These are phyloP conservation scores for Andrographis paniculata DNA, from an alignment of 305 asterid species.

Conservation along the genomic window DNA sequence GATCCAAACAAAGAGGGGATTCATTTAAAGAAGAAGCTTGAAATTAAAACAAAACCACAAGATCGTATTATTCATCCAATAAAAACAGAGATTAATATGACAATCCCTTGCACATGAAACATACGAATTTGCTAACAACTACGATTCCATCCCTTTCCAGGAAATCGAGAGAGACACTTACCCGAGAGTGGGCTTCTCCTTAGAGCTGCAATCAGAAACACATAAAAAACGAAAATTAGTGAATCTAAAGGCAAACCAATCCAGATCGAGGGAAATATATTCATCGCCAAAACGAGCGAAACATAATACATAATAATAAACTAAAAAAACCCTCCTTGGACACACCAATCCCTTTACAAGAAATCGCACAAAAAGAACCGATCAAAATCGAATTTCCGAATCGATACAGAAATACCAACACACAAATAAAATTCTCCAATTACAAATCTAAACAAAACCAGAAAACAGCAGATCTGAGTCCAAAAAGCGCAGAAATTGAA, in stretches of 20 bases:
- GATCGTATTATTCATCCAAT: constrained; percentile 5
- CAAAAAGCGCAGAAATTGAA: background rate
- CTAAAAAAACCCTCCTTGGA: background rate
- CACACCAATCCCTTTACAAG: constrained; percentile 14
- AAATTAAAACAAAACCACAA: constrained; percentile 10
- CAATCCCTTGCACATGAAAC: background rate
- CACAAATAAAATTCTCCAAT: background rate
- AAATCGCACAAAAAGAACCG: background rate
- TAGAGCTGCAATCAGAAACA: constrained; percentile 76
- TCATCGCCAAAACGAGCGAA: constrained; percentile 5
- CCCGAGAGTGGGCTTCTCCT: constrained; percentile 99
- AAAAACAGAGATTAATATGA: constrained; percentile 8
- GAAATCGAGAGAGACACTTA: constrained; percentile 25
- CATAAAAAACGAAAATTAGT: constrained; percentile 19
- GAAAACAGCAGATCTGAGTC: constrained; percentile 25
- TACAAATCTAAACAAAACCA: background rate
- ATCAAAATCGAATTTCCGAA: constrained; percentile 6
- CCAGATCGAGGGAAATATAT: background rate
- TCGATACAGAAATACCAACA: constrained; percentile 1
- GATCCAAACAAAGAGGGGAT: too few relatives aligned
- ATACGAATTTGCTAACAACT: constrained; percentile 1
- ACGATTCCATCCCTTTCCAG: constrained; percentile 4
- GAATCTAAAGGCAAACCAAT: background rate
- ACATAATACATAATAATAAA: background rate
- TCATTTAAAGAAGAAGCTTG: background rate